Evolutionary conservation across 768 basidiomycete species (phyloP).

Genomic region (Lentinula edodes): DNA sequence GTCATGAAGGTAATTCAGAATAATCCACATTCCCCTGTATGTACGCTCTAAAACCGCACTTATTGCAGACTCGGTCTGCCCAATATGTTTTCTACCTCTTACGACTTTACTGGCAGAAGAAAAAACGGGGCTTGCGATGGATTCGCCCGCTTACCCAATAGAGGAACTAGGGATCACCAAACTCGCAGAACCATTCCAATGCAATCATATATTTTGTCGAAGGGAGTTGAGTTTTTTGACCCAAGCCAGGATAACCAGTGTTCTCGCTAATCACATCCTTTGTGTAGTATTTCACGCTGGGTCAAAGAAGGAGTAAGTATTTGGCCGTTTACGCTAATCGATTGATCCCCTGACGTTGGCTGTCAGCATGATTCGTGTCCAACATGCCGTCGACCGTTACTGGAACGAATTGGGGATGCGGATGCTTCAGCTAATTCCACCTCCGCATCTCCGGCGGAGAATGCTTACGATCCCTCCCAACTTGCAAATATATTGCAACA

Average conservation of each 20-base stretch:
- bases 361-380: slow-evolving; percentile 62
- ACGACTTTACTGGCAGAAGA: slow-evolving; percentile 69
- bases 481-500: not conserved
- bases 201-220: slow-evolving; percentile 74
- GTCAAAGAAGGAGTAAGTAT: slow-evolving; percentile 47
- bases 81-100: slow-evolving; percentile 71
- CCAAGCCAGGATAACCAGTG: slow-evolving; percentile 3
- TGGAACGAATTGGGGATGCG: slow-evolving; percentile 16
- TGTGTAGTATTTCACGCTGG: slow-evolving; percentile 57
- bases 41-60: not conserved
- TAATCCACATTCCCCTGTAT: not conserved
- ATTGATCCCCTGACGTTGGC: not conserved
- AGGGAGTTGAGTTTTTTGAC: slow-evolving; percentile 53
- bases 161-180: slow-evolving; percentile 69
- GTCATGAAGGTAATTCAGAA: slow-evolving; percentile 35
- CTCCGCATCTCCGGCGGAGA: slow-evolving; percentile 2
- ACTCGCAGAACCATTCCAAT: slow-evolving; percentile 45
- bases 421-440: slow-evolving; percentile 1
- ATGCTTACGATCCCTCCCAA: slow-evolving; percentile 4
- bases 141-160: slow-evolving; percentile 68
- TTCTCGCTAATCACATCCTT: slow-evolving; percentile 10
- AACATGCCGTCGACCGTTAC: slow-evolving; percentile 49
- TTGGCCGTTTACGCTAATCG: not conserved
- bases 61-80: slow-evolving; percentile 57
- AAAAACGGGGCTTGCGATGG: slow-evolving; percentile 69